phyloP scores from a whole-genome alignment of 139 green algal genomes.

The Pseudopediastrum boryanum region DNA sequence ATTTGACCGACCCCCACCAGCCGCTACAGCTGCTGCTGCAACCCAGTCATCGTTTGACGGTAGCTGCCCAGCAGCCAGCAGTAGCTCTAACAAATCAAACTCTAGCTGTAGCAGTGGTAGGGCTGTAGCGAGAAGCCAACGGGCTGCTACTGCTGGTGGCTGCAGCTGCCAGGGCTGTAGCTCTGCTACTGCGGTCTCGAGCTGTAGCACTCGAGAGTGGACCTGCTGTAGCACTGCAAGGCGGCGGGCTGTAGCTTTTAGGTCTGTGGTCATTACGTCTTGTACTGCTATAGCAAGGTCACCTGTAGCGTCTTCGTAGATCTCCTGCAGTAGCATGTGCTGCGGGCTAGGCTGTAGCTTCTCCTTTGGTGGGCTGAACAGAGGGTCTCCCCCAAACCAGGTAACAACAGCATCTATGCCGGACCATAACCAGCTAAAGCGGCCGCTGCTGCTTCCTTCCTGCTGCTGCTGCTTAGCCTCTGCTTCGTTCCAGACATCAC shows the following conservation, averaged over 20 bases:
- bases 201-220: neutral
- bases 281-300: slow-evolving; percentile 13
- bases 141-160: neutral
- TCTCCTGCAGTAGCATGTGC: slow-evolving; percentile 25
- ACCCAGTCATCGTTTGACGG: slow-evolving; percentile 2
- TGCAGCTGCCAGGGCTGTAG: neutral
- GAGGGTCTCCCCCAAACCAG: too few species aligned
- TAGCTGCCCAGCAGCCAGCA: slow-evolving; percentile 29
- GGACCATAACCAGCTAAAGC: too few species aligned
- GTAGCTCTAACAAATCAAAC: slow-evolving; percentile 19
- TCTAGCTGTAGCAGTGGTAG: slow-evolving; percentile 19
- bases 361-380: too few species aligned
- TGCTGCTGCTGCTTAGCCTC: neutral
- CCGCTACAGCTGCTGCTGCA: too few species aligned
- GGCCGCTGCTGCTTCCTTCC: too few species aligned
- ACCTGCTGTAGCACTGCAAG: neutral
- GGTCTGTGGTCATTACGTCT: slow-evolving; percentile 4
- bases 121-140: slow-evolving; percentile 17
- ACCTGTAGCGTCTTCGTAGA: neutral
- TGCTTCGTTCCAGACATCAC: neutral
- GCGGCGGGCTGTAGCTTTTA: neutral
- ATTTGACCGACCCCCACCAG: too few species aligned
- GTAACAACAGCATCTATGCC: too few species aligned
- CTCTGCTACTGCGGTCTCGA: neutral
- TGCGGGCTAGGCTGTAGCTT: slow-evolving; percentile 12